phyloP scores from a whole-genome alignment of 2,329 filamentous ascomycete species.

The Exophiala aquamarina region DNA sequence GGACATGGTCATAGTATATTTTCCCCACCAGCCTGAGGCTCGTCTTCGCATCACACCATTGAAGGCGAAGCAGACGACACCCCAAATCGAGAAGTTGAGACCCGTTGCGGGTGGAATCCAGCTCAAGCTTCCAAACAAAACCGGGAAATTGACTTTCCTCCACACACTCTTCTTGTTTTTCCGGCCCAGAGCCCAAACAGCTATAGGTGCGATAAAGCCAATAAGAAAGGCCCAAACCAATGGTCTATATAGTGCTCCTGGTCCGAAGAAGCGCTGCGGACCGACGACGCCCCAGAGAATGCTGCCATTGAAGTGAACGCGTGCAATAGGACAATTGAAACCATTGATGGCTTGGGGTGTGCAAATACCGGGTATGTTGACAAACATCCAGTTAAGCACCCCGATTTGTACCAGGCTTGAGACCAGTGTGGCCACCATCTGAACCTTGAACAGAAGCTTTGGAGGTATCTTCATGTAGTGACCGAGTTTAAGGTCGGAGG shows the following conservation, averaged over 20 bases:
- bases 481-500: slow-evolving; percentile 78
- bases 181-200: slow-evolving; percentile 70
- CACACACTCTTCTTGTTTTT: slow-evolving; percentile 60
- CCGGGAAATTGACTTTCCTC: slow-evolving; percentile 76
- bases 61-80: slow-evolving; percentile 77
- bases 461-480: slow-evolving; percentile 63
- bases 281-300: slow-evolving; percentile 90
- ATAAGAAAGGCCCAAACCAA: slow-evolving; percentile 81
- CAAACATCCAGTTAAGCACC: slow-evolving; percentile 89
- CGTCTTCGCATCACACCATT: slow-evolving; percentile 72
- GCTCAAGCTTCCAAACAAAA: slow-evolving; percentile 76
- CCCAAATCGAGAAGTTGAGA: slow-evolving; percentile 87
- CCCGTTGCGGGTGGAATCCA: slow-evolving; percentile 87
- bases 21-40: slow-evolving; percentile 77
- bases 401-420: slow-evolving; percentile 79
- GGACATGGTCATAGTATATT: slow-evolving; percentile 87
- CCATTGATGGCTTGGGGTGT: slow-evolving; percentile 78
- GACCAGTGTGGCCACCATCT: slow-evolving; percentile 62
- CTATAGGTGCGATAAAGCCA: slow-evolving; percentile 71
- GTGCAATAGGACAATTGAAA: slow-evolving; percentile 82
- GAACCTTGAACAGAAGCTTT: slow-evolving; percentile 58
- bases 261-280: slow-evolving; percentile 77
- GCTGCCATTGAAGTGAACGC: slow-evolving; percentile 86
- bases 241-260: slow-evolving; percentile 69
- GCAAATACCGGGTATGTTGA: slow-evolving; percentile 73